These are phyloP conservation scores for Penicillium coffeae DNA, from an alignment of 495 filamentous ascomycete genomes.

Conservation along the genomic window DNA sequence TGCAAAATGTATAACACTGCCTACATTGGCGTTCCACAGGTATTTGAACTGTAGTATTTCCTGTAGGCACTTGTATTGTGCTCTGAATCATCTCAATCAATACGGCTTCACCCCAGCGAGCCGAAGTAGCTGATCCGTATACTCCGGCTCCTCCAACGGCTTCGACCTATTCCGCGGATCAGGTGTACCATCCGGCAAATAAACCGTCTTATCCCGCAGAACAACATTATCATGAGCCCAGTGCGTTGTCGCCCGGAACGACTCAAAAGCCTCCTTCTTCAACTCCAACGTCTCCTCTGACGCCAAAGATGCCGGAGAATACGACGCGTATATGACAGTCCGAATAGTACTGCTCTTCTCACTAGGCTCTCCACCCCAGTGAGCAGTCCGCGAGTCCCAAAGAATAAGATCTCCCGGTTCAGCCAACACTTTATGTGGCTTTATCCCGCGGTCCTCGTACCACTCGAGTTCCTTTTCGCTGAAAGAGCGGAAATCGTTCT, in stretches of 20 bases:
- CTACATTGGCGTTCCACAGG: too few relatives aligned
- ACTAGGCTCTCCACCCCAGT: slow-evolving; percentile 29
- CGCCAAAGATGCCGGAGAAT: slow-evolving; percentile 33
- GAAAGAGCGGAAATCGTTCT: slow-evolving; percentile 29
- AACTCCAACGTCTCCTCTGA: slow-evolving; percentile 23
- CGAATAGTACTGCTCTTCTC: slow-evolving; percentile 23
- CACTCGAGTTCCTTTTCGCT: slow-evolving; percentile 29
- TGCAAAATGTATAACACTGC: too few relatives aligned
- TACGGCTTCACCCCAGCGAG: slow-evolving; percentile 34
- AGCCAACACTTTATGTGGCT: slow-evolving; percentile 32
- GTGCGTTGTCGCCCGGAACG: slow-evolving; percentile 37
- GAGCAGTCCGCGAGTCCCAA: slow-evolving; percentile 40
- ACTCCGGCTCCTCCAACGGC: slow-evolving; percentile 30
- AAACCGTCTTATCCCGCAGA: slow-evolving; percentile 13
- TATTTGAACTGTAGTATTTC: too few relatives aligned
- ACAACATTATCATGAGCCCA: slow-evolving; percentile 39
- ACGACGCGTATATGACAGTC: slow-evolving; percentile 36
- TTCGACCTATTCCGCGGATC: slow-evolving; percentile 32
- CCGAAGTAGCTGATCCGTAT: slow-evolving; percentile 28
- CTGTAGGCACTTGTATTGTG: not conserved
- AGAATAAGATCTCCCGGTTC: slow-evolving; percentile 42
- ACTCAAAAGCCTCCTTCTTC: slow-evolving; percentile 35
- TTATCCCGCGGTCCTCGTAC: slow-evolving; percentile 28
- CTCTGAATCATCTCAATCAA: slow-evolving; percentile 1
- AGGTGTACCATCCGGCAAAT: slow-evolving; percentile 22